These are phyloP conservation scores for Zygnema cylindricum DNA, from an alignment of 139 green algal genomes.

Conservation along the genomic window DNA sequence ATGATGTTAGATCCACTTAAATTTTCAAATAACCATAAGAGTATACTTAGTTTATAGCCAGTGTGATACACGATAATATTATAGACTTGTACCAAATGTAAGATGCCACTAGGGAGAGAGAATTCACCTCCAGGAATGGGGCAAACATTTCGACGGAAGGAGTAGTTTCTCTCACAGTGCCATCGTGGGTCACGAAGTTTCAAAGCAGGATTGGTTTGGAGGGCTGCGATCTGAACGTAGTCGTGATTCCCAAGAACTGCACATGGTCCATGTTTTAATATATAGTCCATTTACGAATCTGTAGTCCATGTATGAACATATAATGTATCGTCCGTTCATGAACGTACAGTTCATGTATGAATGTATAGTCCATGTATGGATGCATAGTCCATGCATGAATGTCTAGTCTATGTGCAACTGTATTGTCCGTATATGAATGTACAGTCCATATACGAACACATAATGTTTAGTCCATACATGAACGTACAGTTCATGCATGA, in stretches of 20 bases:
- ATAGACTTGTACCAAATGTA: not conserved
- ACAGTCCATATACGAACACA: no score
- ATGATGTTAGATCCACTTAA: not conserved
- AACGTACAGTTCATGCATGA: no score
- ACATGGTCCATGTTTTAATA: not conserved
- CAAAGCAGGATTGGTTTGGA: constrained; percentile 25
- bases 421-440: not conserved
- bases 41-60: not conserved
- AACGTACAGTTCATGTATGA: no score
- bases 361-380: no score
- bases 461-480: no score
- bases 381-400: no score
- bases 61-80: not conserved
- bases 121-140: not conserved
- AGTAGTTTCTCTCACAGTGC: constrained; percentile 37
- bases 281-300: not conserved
- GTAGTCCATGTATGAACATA: no score
- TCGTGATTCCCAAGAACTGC: constrained; percentile 59
- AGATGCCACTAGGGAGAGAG: not conserved
- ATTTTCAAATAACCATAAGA: not conserved
- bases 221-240: constrained; percentile 24
- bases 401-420: not conserved
- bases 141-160: constrained; percentile 8
- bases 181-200: constrained; percentile 34
- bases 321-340: no score